These are phyloP conservation scores for Hypoxylon sp. DNA, from an alignment of 2,329 filamentous ascomycete species.

Conservation along the genomic window DNA sequence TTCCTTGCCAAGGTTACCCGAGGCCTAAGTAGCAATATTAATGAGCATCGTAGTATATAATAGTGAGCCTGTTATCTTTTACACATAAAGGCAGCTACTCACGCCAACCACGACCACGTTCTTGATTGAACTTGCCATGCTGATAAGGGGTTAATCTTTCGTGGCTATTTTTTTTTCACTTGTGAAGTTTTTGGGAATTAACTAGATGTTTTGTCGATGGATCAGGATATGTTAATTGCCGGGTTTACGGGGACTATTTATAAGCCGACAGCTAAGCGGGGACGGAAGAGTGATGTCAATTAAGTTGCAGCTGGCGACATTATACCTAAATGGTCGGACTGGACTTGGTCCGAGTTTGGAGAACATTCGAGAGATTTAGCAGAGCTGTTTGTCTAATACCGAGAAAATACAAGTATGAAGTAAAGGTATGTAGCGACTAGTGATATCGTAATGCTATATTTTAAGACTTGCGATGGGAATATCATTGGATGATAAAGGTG, in stretches of 20 bases:
- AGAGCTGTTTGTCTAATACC: not conserved
- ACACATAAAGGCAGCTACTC: constrained; percentile 21
- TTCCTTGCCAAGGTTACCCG: constrained; percentile 53
- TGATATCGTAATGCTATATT: not conserved
- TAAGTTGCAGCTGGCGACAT: constrained; percentile 2
- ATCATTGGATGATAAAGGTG: constrained; percentile 21
- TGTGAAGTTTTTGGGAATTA: not conserved
- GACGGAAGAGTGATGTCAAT: constrained; percentile 14
- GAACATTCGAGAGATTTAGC: not conserved
- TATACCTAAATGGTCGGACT: not conserved
- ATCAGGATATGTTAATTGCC: constrained; percentile 11
- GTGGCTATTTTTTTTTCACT: not conserved
- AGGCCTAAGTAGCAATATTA: constrained; percentile 45
- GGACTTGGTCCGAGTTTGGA: constrained; percentile 12
- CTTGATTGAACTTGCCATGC: constrained; percentile 46
- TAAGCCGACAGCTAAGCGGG: constrained; percentile 27
- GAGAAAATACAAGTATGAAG: not conserved
- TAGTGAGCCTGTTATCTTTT: not conserved
- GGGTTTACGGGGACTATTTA: constrained; percentile 18
- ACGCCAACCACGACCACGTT: constrained; percentile 49
- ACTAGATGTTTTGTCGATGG: not conserved
- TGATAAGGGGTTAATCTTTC: not conserved
- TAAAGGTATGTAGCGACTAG: not conserved
- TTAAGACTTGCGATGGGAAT: not conserved
- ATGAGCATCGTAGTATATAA: not conserved